phyloP scores from a whole-genome alignment of 257 asterid genomes.

The Solanum dulcamara region DNA sequence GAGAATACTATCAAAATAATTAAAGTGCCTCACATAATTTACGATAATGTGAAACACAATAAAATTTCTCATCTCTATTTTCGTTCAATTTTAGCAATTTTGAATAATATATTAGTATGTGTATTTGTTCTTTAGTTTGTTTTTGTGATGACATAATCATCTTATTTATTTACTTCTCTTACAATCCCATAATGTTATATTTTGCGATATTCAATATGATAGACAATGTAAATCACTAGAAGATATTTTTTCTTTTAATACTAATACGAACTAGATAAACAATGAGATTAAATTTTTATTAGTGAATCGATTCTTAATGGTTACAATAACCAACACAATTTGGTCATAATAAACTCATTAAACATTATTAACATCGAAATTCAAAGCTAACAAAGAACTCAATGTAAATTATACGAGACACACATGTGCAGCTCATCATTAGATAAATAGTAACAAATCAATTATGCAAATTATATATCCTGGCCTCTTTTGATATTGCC shows the following conservation, averaged over 20 bases:
- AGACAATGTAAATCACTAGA: background rate
- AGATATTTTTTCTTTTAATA: background rate
- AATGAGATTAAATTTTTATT: background rate
- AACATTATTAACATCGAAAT: background rate
- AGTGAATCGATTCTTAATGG: background rate
- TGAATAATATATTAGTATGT: background rate
- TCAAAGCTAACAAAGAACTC: background rate
- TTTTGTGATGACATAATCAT: background rate
- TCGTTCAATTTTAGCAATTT: background rate
- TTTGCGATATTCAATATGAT: background rate
- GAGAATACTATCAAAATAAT: too few relatives aligned
- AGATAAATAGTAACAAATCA: too few relatives aligned
- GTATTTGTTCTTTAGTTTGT: background rate
- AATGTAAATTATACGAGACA: too few relatives aligned
- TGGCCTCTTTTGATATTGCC: too few relatives aligned
- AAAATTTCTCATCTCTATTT: background rate
- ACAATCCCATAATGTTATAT: background rate
- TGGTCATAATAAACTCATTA: background rate
- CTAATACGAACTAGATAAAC: background rate
- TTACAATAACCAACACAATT: background rate
- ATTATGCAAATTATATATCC: too few relatives aligned
- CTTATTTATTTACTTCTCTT: background rate
- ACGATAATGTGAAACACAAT: background rate
- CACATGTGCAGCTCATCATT: too few relatives aligned
- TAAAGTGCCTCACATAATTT: background rate